Conservation (phyloP, 1,139 yeast genomes). For the Debaryomycetaceae sp. region DNA sequence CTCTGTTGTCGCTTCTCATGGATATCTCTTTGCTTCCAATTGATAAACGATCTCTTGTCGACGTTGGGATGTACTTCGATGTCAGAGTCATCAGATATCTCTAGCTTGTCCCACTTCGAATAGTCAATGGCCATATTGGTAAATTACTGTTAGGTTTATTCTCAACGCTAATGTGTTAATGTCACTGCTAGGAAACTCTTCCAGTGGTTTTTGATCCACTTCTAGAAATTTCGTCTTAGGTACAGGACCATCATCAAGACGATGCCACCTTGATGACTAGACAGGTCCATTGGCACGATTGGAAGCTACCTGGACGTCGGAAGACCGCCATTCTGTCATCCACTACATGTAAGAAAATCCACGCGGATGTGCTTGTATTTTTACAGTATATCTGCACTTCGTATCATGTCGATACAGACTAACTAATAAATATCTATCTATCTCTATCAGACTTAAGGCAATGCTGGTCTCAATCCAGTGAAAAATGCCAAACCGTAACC, state of each 20-base stretch:
- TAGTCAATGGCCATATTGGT: slow-evolving; percentile 76
- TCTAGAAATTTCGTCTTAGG: background rate
- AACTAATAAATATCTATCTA: background rate
- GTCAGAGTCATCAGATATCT: slow-evolving; percentile 93
- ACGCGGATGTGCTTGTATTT: background rate
- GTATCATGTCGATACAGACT: background rate
- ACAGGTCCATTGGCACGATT: too few relatives aligned
- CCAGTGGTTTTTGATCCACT: background rate
- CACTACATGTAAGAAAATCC: background rate
- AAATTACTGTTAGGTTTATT: background rate
- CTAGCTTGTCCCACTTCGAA: slow-evolving; percentile 97
- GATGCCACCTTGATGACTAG: too few relatives aligned
- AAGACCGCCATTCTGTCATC: background rate
- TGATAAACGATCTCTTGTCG: slow-evolving; percentile 86
- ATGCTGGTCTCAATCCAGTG: slow-evolving; percentile 55
- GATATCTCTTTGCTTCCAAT: slow-evolving; percentile 96
- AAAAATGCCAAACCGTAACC: slow-evolving; percentile 67
- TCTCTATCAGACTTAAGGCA: background rate
- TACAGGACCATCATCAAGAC: background rate
- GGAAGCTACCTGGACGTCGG: too few relatives aligned
- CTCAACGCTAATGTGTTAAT: background rate
- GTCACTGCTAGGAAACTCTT: background rate
- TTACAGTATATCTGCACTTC: background rate
- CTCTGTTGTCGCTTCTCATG: slow-evolving; percentile 88
- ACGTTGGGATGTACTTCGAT: slow-evolving; percentile 98